Evolutionary conservation across 2,329 filamentous ascomycete genomes (phyloP).

Genomic region (Claviceps digitariae): DNA sequence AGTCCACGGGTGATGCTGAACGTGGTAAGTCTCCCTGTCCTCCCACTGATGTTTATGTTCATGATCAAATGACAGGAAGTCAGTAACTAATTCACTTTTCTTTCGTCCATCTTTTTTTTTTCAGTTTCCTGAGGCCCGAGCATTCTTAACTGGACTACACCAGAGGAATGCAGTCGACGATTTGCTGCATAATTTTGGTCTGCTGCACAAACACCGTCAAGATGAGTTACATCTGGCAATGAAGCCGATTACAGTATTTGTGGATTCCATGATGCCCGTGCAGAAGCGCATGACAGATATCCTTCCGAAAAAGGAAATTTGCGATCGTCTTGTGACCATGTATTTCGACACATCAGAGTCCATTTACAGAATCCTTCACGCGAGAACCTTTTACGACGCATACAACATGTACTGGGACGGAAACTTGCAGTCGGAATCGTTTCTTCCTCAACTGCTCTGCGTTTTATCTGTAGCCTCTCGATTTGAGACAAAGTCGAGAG

Average conservation of each 20-base stretch:
- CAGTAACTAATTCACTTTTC: not conserved
- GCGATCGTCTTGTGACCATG: slow-evolving; percentile 34
- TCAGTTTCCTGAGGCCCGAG: slow-evolving; percentile 7
- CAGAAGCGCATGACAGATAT: slow-evolving; percentile 45
- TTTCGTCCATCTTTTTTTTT: not conserved
- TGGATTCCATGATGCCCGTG: slow-evolving; percentile 44
- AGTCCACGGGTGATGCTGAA: slow-evolving; percentile 40
- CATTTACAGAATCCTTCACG: slow-evolving; percentile 39
- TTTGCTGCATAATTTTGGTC: slow-evolving; percentile 30
- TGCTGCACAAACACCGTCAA: slow-evolving; percentile 33
- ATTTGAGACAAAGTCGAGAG: slow-evolving; percentile 36
- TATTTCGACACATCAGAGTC: slow-evolving; percentile 39
- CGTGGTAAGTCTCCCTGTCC: slow-evolving; percentile 26
- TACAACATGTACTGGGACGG: slow-evolving; percentile 40
- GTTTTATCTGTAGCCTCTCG: slow-evolving; percentile 40
- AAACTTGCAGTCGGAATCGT: slow-evolving; percentile 31
- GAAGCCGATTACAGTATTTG: slow-evolving; percentile 40
- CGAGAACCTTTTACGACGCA: slow-evolving; percentile 36
- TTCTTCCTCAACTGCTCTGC: slow-evolving; percentile 39
- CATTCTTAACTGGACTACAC: slow-evolving; percentile 3
- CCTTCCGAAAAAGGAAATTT: slow-evolving; percentile 34
- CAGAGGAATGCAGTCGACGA: slow-evolving; percentile 21
- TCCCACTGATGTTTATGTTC: too few relatives aligned
- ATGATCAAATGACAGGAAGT: not conserved
- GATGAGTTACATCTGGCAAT: slow-evolving; percentile 33